phyloP scores from a whole-genome alignment of 1,139 yeast genomes.

The Saccharomyces hybrid region DNA sequence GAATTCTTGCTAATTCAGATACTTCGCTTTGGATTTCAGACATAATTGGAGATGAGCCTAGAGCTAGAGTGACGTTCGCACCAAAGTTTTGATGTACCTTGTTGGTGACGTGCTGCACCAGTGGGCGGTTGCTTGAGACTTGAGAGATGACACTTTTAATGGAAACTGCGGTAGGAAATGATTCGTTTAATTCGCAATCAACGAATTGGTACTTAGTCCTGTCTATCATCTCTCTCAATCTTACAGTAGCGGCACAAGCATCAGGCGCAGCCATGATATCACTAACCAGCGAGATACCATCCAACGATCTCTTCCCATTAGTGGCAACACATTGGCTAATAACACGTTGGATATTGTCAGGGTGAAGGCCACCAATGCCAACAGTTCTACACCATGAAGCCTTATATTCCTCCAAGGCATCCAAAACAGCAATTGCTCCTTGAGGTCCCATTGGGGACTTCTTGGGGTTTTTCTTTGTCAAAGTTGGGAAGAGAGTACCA shows the following conservation, averaged over 20 bases:
- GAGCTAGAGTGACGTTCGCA: slow-evolving; percentile 81
- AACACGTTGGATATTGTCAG: slow-evolving; percentile 51
- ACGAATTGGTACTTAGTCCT: slow-evolving; percentile 11
- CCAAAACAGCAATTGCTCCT: slow-evolving; percentile 53
- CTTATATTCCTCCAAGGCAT: slow-evolving; percentile 37
- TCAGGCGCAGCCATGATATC: slow-evolving; percentile 67
- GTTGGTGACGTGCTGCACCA: slow-evolving; percentile 85
- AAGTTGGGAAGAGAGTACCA: slow-evolving; percentile 73
- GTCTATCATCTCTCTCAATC: slow-evolving; percentile 21
- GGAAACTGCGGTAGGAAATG: slow-evolving; percentile 2
- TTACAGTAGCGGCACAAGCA: slow-evolving; percentile 48
- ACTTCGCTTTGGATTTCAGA: slow-evolving; percentile 69
- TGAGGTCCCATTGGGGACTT: slow-evolving; percentile 53
- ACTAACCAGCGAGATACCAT: slow-evolving; percentile 83
- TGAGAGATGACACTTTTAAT: slow-evolving; percentile 13
- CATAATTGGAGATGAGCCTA: slow-evolving; percentile 89
- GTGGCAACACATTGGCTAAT: slow-evolving; percentile 39
- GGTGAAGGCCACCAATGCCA: slow-evolving; percentile 82
- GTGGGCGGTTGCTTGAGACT: slow-evolving; percentile 36
- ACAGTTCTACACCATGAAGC: slow-evolving; percentile 46
- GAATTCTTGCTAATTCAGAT: slow-evolving; percentile 51
- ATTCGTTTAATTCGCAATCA: slow-evolving; percentile 7
- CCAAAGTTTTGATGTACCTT: slow-evolving; percentile 79
- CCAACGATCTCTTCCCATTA: slow-evolving; percentile 43
- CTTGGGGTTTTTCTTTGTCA: slow-evolving; percentile 59